phyloP scores from a whole-genome alignment of 1,284 basidiomycete species.

The Cerrena zonata region DNA sequence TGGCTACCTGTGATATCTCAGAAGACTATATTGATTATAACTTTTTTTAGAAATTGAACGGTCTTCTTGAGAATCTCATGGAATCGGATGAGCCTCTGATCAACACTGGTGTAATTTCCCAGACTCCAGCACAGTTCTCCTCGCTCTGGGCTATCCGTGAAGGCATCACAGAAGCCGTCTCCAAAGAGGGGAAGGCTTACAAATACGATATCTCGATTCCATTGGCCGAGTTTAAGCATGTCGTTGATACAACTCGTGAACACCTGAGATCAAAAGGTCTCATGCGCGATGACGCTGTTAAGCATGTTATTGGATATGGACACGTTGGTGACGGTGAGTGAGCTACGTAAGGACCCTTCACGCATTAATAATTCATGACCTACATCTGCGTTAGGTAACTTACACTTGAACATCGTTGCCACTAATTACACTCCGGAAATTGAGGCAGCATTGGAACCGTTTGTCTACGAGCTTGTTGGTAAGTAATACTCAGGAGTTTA shows the following conservation, averaged over 20 bases:
- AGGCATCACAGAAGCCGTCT: slow-evolving; percentile 86
- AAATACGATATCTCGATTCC: slow-evolving; percentile 98
- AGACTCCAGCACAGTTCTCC: slow-evolving; percentile 85
- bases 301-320: slow-evolving; percentile 86
- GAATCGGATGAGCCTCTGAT: slow-evolving; percentile 72
- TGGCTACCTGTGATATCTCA: neutral
- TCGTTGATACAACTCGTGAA: slow-evolving; percentile 79
- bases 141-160: slow-evolving; percentile 94
- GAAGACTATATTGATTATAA: neutral
- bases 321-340: slow-evolving; percentile 90
- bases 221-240: slow-evolving; percentile 80
- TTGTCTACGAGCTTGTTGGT: slow-evolving; percentile 90
- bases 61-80: slow-evolving; percentile 77
- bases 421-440: slow-evolving; percentile 78
- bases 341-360: too few relatives aligned
- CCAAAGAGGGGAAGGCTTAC: slow-evolving; percentile 92
- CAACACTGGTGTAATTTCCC: slow-evolving; percentile 88
- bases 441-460: slow-evolving; percentile 86
- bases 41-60: slow-evolving; percentile 72
- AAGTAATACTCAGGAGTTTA: slow-evolving; percentile 27
- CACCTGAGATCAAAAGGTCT: slow-evolving; percentile 73
- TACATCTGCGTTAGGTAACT: slow-evolving; percentile 57
- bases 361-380: too few relatives aligned
- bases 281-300: slow-evolving; percentile 66
- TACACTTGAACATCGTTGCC: slow-evolving; percentile 94